Percentiles rank a stretch among this genome's conserved stretches.
phyloP scores from a whole-genome alignment of 768 basidiomycete species.

The Amanita pallidorosea region DNA sequence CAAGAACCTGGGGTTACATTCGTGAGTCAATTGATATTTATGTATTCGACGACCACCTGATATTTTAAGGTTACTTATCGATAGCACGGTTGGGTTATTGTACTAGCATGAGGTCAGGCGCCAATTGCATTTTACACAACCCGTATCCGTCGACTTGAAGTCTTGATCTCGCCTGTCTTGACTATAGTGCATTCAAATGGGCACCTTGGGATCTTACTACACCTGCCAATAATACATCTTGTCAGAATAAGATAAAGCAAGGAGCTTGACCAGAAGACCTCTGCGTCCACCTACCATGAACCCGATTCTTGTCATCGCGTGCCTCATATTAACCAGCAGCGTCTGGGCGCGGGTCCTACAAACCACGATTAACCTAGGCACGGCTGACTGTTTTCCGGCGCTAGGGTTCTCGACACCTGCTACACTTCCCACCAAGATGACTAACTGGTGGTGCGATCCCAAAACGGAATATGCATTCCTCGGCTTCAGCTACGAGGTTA shows the following conservation, averaged over 20 bases:
- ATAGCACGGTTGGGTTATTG: neutral
- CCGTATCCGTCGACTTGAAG: neutral
- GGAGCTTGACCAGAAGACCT: neutral
- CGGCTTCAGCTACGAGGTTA: constrained; percentile 57
- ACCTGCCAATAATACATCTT: too few relatives aligned
- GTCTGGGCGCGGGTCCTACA: neutral
- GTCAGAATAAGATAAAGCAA: too few relatives aligned
- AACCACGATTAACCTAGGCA: too few relatives aligned
- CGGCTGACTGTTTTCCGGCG: constrained; percentile 18
- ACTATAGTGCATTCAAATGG: neutral
- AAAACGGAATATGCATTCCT: constrained; percentile 51
- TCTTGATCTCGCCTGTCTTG: neutral
- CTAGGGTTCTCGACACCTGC: constrained; percentile 38
- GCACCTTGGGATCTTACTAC: neutral
- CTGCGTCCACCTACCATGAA: neutral
- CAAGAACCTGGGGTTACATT: too few relatives aligned
- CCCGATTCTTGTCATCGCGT: neutral
- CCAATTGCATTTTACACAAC: too few relatives aligned
- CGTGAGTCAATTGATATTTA: neutral
- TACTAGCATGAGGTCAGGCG: too few relatives aligned
- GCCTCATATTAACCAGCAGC: neutral
- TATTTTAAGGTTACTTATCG: neutral
- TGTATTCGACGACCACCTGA: neutral
- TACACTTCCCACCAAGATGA: constrained; percentile 19
- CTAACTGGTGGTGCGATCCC: constrained; percentile 43